Evolutionary conservation across 208 protist genomes (phyloP), one percentile per base, ranked within the genome.

Genomic region (Acanthamoeba triangularis): DNA sequence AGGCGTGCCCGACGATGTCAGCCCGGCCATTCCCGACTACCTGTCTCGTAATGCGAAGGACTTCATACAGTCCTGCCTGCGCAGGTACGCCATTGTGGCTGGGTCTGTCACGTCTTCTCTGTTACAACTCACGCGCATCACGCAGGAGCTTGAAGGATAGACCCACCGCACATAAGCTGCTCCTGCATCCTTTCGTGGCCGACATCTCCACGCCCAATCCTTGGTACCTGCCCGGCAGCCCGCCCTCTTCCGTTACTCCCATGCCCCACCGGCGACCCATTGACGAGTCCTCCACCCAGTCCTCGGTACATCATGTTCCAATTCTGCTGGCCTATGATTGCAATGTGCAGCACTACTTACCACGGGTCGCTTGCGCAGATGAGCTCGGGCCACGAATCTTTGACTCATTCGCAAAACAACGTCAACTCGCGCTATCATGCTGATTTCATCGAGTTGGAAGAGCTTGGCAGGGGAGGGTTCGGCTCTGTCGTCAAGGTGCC

Each of bases 381-480:
- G 30, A 78, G 69, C 69, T 78, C 69, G 30, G 30, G 69, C n/a
- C 69, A 78, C 69, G 37, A 78, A 1, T 78, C 69, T 10, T 90
- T 90, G 35, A 8, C 41, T 6, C 28, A 47, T 30, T 30, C 82
- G 8, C 49, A 90, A 20, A 76, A 41, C 37, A 49, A 49, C 30
- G 3, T 76, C 49, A 80, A 35, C 52, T 97, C 95, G n/a, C 72
- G 97, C 44, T 97, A 97, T 84, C 44, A 69, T 35, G 85, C 52
- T 18, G 97, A 97, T 65, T 97, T 97, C 94, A 94, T 97, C 49
- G 97, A 97, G 90, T 59, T 97, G 63, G 96, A 96, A 61, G 84
- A 95, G 41, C 69, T 97, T 54, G 97, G 97, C 20, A 67, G 95
- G 37, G 96, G 94, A 33, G 78, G 67, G 25, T 97, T 97, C 65